These are phyloP conservation scores for Xanthoparmelia taractica DNA, from an alignment of 495 filamentous ascomycete species.

Conservation along the genomic window DNA sequence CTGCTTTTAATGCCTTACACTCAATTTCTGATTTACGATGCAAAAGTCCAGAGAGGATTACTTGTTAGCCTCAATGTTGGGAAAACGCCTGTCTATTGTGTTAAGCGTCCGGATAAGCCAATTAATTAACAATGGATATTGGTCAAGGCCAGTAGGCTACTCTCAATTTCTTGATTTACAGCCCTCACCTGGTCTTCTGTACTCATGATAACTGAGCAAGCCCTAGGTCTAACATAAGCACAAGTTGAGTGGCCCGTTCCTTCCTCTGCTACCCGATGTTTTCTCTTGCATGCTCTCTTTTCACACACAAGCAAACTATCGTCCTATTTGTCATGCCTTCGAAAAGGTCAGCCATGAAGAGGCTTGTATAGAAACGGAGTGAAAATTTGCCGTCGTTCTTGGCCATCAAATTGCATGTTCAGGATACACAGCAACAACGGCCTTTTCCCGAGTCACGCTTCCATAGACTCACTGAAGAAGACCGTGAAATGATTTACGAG, in stretches of 20 bases:
- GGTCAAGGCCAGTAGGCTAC: not conserved
- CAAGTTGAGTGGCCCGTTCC: not conserved
- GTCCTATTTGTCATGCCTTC: not conserved
- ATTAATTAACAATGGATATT: not conserved
- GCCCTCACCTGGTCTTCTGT: not conserved
- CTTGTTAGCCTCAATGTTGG: not conserved
- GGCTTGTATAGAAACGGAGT: not conserved
- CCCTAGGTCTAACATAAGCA: not conserved
- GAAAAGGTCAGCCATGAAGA: not conserved
- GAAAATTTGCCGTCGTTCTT: not conserved
- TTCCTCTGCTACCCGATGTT: not conserved
- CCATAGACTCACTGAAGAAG: constrained; percentile 3
- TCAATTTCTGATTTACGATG: not conserved
- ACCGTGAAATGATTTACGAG: constrained; percentile 15
- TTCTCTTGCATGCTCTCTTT: not conserved
- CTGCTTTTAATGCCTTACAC: not conserved
- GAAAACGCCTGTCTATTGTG: not conserved
- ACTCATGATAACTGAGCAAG: not conserved
- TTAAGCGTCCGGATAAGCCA: not conserved
- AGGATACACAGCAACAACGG: not conserved
- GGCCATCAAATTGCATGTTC: not conserved
- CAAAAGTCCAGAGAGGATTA: not conserved
- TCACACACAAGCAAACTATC: not conserved
- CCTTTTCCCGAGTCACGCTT: not conserved
- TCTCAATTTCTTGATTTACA: not conserved